phyloP scores from a whole-genome alignment of 1,284 basidiomycete species.

The Entoloma clypeatum region DNA sequence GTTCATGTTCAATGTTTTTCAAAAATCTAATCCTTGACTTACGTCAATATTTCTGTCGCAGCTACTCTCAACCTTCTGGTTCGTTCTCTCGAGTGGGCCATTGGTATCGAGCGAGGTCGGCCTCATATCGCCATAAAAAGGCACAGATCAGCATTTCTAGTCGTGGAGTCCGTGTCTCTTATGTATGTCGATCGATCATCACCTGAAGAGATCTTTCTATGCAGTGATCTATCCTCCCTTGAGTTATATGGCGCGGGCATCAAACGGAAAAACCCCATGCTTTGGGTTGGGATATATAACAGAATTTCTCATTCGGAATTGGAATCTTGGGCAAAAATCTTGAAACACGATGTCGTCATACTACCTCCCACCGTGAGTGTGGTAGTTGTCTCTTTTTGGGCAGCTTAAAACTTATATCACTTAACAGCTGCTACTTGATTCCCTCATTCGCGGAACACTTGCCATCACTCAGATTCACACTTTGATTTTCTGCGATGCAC shows the following conservation, averaged over 20 bases:
- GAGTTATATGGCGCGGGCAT: conserved; percentile 9
- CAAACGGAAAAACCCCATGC: conserved; percentile 14
- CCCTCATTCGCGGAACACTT: conserved; percentile 30
- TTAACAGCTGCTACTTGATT: conserved; percentile 28
- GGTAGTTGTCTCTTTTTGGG: conserved; percentile 19
- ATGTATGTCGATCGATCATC: background rate
- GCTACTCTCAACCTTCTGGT: conserved; percentile 23
- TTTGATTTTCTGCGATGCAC: conserved; percentile 39
- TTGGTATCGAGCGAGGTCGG: conserved; percentile 22
- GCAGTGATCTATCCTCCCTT: conserved; percentile 13
- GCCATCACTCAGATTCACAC: conserved; percentile 38
- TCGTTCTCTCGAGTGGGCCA: conserved; percentile 21
- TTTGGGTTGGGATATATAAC: conserved; percentile 21
- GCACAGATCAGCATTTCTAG: conserved; percentile 25
- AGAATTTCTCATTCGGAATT: conserved; percentile 15
- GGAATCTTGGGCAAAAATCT: conserved; percentile 27
- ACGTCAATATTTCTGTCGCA: conserved; percentile 8
- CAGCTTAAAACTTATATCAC: conserved; percentile 1
- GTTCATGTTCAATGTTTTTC: conserved; percentile 17
- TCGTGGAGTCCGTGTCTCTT: conserved; percentile 28
- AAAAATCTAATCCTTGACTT: background rate
- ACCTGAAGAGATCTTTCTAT: conserved; percentile 1
- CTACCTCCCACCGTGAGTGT: conserved; percentile 33
- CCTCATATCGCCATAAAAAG: conserved; percentile 11
- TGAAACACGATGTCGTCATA: conserved; percentile 36